phyloP scores from a whole-genome alignment of 345 rosid genomes.

The Psidium guajava region DNA sequence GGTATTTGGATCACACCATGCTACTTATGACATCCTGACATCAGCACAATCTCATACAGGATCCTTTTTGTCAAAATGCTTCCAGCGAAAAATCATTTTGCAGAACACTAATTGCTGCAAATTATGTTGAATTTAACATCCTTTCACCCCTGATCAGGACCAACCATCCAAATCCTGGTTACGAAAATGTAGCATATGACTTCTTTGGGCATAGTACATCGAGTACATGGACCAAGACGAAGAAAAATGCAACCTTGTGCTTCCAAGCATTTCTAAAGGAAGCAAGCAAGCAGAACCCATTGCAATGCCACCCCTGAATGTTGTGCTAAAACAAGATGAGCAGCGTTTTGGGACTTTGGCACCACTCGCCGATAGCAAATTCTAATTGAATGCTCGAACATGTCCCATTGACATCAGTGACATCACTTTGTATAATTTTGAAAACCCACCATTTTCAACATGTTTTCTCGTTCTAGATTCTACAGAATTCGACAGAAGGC shows the following conservation, averaged over 20 bases:
- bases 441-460: not conserved
- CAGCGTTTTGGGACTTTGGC: not conserved
- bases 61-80: not conserved
- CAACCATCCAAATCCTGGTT: not conserved
- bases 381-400: not conserved
- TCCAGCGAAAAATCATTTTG: not conserved
- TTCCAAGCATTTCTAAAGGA: not conserved
- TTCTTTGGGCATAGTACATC: not conserved
- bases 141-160: not conserved
- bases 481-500: not conserved
- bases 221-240: not conserved
- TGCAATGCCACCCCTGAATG: not conserved
- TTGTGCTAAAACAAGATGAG: not conserved
- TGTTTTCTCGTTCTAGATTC: not conserved
- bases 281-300: not conserved
- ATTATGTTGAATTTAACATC: not conserved
- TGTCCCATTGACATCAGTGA: not conserved
- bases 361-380: not conserved
- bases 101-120: not conserved
- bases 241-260: not conserved
- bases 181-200: not conserved
- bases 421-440: not conserved
- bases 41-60: not conserved
- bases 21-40: not conserved
- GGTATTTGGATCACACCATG: not conserved